A percentile compares a stretch with the other conserved stretches of the same genome.
These are phyloP conservation scores for Taphrina communis DNA, from an alignment of 1,139 yeast genomes.

Conservation along the genomic window DNA sequence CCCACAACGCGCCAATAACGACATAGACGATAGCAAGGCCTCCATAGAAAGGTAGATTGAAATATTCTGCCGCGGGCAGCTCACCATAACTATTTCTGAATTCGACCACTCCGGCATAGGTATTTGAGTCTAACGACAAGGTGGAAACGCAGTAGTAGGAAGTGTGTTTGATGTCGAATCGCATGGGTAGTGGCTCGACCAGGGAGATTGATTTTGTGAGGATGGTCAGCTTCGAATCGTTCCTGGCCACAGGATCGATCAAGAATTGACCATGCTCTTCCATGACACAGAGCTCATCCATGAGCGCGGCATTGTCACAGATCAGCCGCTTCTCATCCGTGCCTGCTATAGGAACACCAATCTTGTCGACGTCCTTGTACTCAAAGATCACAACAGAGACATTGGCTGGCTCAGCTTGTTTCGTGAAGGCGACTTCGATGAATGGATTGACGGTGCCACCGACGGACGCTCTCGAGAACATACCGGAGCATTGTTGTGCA, in stretches of 20 bases:
- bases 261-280: conserved; percentile 59
- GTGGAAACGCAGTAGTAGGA: conserved; percentile 94
- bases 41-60: conserved; percentile 88
- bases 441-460: conserved; percentile 42
- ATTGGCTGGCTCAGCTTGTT: conserved; percentile 16
- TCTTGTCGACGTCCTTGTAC: conserved; percentile 70
- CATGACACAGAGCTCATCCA: conserved; percentile 61
- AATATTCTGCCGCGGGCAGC: conserved; percentile 86
- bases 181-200: conserved; percentile 51
- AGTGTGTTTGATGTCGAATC: conserved; percentile 70
- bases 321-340: conserved; percentile 59
- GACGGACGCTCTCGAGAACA: conserved; percentile 34
- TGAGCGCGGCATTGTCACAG: conserved; percentile 76
- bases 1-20: conserved; percentile 77
- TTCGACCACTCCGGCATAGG: conserved; percentile 38
- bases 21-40: conserved; percentile 82
- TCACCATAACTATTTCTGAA: conserved; percentile 49
- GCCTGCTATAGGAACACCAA: conserved; percentile 62
- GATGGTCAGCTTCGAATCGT: conserved; percentile 38
- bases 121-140: conserved; percentile 28
- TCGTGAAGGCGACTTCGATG: conserved; percentile 34
- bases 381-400: conserved; percentile 70
- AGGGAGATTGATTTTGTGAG: conserved; percentile 39
- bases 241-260: conserved; percentile 41
- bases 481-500: conserved; percentile 41